Conservation (phyloP, 1,139 yeast species). For the Yamadazyma dendronema region DNA sequence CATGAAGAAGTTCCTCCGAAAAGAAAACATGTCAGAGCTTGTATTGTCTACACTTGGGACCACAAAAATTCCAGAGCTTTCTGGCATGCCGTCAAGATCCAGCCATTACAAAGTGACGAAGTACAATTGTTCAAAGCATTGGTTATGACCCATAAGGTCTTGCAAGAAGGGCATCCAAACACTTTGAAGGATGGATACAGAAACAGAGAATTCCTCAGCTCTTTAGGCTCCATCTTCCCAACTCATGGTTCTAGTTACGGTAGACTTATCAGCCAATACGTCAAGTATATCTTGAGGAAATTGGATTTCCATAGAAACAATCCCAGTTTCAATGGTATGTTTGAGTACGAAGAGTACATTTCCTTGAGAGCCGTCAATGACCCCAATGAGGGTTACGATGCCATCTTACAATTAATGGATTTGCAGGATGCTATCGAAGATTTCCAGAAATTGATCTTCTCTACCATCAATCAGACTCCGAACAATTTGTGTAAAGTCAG, state of each 20-base stretch:
- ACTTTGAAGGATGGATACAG: constrained; percentile 79
- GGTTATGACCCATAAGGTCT: constrained; percentile 85
- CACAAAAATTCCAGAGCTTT: constrained; percentile 82
- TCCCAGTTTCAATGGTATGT: constrained; percentile 89
- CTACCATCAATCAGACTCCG: constrained; percentile 64
- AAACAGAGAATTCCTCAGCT: constrained; percentile 50
- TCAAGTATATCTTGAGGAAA: constrained; percentile 65
- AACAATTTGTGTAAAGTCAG: constrained; percentile 80
- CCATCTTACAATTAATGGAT: constrained; percentile 80
- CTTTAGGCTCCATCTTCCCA: constrained; percentile 44
- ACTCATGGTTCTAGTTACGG: constrained; percentile 57
- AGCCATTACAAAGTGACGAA: constrained; percentile 80
- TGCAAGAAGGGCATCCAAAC: constrained; percentile 94
- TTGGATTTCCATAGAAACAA: constrained; percentile 82
- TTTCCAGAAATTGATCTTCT: constrained; percentile 73
- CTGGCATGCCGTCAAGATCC: constrained; percentile 80
- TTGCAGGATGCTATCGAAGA: constrained; percentile 84
- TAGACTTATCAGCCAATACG: constrained; percentile 75
- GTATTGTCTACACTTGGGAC: constrained; percentile 96
- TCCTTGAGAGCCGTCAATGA: constrained; percentile 86
- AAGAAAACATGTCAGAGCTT: constrained; percentile 90
- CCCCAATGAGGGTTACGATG: constrained; percentile 94
- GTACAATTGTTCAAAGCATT: constrained; percentile 86
- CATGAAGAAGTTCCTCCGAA: constrained; percentile 90
- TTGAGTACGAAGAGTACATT: constrained; percentile 93